phyloP scores from a whole-genome alignment of 495 filamentous ascomycete species.

The Ascodesmis nigricans region DNA sequence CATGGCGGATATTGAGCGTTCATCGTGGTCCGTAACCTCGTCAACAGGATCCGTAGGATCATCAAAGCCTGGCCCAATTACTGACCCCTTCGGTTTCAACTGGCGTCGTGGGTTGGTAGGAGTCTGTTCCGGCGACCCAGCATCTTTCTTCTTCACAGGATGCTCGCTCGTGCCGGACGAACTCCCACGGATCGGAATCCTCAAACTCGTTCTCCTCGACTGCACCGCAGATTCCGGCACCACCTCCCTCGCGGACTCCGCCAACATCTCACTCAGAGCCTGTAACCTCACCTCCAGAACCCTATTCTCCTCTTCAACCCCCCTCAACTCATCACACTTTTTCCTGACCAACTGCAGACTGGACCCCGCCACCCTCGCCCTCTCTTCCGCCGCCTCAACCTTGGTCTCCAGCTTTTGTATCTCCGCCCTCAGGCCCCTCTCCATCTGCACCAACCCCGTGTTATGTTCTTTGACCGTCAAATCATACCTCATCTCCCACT shows the following conservation, averaged over 20 bases:
- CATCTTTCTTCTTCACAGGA: conserved; percentile 18
- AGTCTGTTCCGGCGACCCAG: too few relatives aligned
- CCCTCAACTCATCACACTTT: conserved; percentile 18
- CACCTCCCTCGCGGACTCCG: conserved; percentile 23
- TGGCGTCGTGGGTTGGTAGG: too few relatives aligned
- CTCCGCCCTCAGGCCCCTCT: conserved; percentile 12
- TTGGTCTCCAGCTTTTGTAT: conserved; percentile 9
- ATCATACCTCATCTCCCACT: conserved; percentile 28
- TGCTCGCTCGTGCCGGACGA: conserved; percentile 17
- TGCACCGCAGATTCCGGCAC: too few relatives aligned
- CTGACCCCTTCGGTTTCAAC: too few relatives aligned
- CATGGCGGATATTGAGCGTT: too few relatives aligned
- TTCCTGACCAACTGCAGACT: conserved; percentile 21
- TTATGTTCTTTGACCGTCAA: conserved; percentile 24
- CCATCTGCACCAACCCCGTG: conserved; percentile 16
- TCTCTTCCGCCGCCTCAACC: conserved; percentile 9
- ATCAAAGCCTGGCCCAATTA: too few relatives aligned
- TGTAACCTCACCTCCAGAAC: conserved; percentile 25
- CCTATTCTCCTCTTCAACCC: conserved; percentile 23
- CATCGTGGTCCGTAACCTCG: too few relatives aligned
- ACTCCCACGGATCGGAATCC: conserved; percentile 9
- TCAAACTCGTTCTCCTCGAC: conserved; percentile 12
- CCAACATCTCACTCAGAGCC: conserved; percentile 23
- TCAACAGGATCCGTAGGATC: too few relatives aligned
- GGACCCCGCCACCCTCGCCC: conserved; percentile 6